A percentile compares a stretch with the other conserved stretches of the same genome.
Evolutionary conservation across 164 flowering plant genomes (phyloP).

Genomic region (Umbellularia californica): DNA sequence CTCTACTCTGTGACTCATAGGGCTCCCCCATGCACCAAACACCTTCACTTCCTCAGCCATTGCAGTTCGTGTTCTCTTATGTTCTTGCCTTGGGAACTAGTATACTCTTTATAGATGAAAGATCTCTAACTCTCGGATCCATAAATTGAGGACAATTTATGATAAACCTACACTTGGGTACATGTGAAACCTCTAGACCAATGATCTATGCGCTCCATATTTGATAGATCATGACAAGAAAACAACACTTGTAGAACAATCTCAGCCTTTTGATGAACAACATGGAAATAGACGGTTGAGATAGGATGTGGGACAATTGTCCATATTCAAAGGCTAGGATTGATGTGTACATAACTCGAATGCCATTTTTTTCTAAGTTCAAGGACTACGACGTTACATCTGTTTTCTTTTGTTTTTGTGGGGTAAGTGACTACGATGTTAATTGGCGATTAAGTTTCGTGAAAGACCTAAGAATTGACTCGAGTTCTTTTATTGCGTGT

Average conservation of each 20-base stretch:
- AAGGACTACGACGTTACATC: neutral
- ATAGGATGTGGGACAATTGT: too few species aligned
- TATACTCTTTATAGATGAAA: neutral
- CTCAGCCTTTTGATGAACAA: neutral
- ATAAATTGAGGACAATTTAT: too few species aligned
- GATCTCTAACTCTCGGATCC: neutral
- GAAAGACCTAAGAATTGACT: too few species aligned
- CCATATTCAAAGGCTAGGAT: too few species aligned
- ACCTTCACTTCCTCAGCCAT: conserved; percentile 5
- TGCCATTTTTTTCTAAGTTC: too few species aligned
- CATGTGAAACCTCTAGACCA: neutral
- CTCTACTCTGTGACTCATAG: neutral
- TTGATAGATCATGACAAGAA: neutral
- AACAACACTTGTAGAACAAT: too few species aligned
- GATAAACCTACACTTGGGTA: neutral
- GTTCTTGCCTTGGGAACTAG: neutral
- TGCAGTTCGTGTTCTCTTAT: neutral
- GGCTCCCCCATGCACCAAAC: conserved; percentile 5
- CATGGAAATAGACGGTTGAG: too few species aligned
- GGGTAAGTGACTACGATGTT: neutral
- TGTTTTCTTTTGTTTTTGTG: too few species aligned
- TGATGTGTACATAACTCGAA: too few species aligned
- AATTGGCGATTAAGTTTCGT: neutral
- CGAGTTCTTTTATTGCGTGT: too few species aligned
- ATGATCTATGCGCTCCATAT: too few species aligned